Evolutionary conservation across 73 alveolate species (phyloP).

Genomic region (Breviolum minutum): DNA sequence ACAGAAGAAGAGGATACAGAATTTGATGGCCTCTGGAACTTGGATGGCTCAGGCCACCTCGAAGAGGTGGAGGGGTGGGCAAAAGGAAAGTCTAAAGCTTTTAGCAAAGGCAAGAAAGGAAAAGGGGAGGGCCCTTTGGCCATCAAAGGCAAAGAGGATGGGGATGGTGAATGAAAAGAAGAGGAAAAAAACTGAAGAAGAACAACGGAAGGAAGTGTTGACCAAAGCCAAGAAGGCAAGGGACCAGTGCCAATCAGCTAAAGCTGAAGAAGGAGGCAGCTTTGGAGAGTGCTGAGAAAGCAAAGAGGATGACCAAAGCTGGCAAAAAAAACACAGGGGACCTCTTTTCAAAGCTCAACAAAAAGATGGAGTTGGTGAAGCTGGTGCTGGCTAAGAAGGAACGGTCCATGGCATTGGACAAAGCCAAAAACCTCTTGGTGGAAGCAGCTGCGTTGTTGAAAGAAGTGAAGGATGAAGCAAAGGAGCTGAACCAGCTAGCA

Average conservation of each 20-base stretch:
- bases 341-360: not conserved
- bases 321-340: not conserved
- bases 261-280: constrained; percentile 17
- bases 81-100: not conserved
- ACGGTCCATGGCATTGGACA: not conserved
- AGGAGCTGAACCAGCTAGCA: not conserved
- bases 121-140: not conserved
- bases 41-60: not conserved
- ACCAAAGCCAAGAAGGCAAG: constrained; percentile 18
- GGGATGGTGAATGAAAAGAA: not conserved
- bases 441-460: not conserved
- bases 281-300: not conserved
- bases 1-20: not conserved
- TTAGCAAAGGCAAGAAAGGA: not conserved
- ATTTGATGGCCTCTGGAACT: not conserved
- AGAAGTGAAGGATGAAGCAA: not conserved
- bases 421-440: not conserved
- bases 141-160: not conserved
- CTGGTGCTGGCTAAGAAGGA: not conserved
- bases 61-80: not conserved
- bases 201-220: not conserved
- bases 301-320: not conserved
- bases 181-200: not conserved
- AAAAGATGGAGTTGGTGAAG: not conserved
- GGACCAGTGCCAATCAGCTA: not conserved